phyloP scores from a whole-genome alignment of 345 rosid species.

The Murraya paniculata region DNA sequence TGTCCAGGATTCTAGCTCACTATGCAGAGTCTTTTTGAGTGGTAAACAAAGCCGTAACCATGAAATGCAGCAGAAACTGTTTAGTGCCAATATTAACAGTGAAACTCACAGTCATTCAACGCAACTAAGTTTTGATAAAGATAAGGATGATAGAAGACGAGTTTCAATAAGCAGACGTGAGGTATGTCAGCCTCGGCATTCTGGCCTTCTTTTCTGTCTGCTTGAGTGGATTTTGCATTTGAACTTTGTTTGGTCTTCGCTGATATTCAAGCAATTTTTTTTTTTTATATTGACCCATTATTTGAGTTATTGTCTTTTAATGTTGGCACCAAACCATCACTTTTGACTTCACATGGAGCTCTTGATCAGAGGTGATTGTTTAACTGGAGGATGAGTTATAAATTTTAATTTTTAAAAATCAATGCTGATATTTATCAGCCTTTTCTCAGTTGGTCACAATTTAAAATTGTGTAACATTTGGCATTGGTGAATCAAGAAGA shows the following conservation, averaged over 20 bases:
- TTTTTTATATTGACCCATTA: neutral
- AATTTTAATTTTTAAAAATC: neutral
- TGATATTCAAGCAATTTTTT: neutral
- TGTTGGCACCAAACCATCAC: neutral
- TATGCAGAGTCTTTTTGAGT: conserved; percentile 35
- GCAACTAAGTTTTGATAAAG: neutral
- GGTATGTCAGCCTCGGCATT: conserved; percentile 26
- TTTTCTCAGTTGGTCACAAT: neutral
- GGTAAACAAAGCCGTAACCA: conserved; percentile 5
- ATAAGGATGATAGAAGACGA: neutral
- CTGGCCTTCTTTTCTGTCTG: neutral
- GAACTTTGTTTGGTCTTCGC: neutral
- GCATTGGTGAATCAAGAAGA: neutral
- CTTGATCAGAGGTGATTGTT: neutral
- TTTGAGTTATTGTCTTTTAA: neutral
- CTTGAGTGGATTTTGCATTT: neutral
- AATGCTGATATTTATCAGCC: neutral
- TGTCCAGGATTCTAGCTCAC: conserved; percentile 36
- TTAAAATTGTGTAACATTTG: neutral
- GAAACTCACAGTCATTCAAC: neutral
- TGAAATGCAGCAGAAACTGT: conserved; percentile 1
- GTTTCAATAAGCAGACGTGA: conserved; percentile 27
- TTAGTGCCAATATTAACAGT: neutral
- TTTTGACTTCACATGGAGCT: neutral
- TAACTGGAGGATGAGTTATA: neutral